Base-by-base conservation (phyloP, 441 rosid species). In the Iberis amara region DNA sequence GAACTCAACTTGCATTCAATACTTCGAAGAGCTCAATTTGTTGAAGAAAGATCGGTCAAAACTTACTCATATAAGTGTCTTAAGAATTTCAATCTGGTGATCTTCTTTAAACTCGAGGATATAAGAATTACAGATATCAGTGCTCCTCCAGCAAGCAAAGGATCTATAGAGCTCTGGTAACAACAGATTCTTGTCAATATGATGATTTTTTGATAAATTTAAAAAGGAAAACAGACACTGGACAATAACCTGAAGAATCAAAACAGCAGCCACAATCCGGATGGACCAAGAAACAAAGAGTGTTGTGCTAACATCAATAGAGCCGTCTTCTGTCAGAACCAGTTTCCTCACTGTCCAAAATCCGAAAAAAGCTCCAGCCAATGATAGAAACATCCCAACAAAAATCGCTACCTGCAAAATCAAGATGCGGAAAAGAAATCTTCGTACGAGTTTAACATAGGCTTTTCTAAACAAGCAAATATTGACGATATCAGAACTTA, bases 341-440 rank as follows among this genome's bases (percentile, higher is more conserved):
- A 90, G 78, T 61, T 85, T 87, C 53, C 74, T 80, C 47, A 85
- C 95, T 53, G 81, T 85, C 94, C 88, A 85, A 71, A 87, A 90
- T 63, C 96, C 98, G 73, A 90, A 64, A 83, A 86, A 86, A 39
- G 97, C 95, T 70, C 97, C 97, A 57, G 76, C 76, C 30, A 88
- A 61, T 41, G 75, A 74, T 43, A 89, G 53, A 75, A 83, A 85
- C 55, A 70, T 76, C 68, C 83, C 71, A 14, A 79, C 69, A 69
- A 87, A 85, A n/a, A 72, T 57, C 5, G 85, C 83, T 59, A 85
- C 62, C 96, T 90, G 76, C 69, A 60, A 52, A 62, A 37, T 23
- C 59, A 31, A 60, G 27, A 21, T 24, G n/a, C 21, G 8, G 6
- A 24, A 3, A 6, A 9, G 7, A 2, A 7, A n/a, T 11, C 23